phyloP scores from a whole-genome alignment of 2,329 filamentous ascomycete genomes.

The Beauveria sp. region DNA sequence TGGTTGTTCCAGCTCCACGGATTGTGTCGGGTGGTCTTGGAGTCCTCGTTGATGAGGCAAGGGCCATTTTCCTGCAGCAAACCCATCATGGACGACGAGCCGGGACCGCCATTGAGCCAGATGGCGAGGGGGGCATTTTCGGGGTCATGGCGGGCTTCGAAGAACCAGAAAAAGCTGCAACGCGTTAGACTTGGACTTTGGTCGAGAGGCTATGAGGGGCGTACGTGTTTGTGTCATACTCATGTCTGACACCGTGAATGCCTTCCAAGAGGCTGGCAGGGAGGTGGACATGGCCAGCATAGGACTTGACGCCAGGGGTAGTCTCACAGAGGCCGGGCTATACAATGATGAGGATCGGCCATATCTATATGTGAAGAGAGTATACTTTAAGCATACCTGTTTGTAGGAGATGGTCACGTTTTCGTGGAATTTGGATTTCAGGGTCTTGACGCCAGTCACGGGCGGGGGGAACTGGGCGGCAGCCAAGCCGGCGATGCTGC shows the following conservation, averaged over 20 bases:
- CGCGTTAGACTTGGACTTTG: neutral
- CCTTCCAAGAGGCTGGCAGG: conserved; percentile 33
- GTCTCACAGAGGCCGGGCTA: conserved; percentile 52
- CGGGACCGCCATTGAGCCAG: conserved; percentile 60
- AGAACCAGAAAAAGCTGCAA: conserved; percentile 40
- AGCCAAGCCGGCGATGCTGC: conserved; percentile 16
- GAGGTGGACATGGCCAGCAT: conserved; percentile 55
- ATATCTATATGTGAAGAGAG: conserved; percentile 26
- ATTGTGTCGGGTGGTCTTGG: conserved; percentile 44
- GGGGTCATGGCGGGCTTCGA: conserved; percentile 35
- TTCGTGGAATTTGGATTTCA: conserved; percentile 50
- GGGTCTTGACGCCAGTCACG: conserved; percentile 33
- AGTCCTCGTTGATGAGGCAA: conserved; percentile 39
- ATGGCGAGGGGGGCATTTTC: conserved; percentile 41
- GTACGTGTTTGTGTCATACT: conserved; percentile 41
- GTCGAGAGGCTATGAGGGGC: neutral
- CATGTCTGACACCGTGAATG: conserved; percentile 34
- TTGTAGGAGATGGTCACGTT: conserved; percentile 58
- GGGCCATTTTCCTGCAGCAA: conserved; percentile 54
- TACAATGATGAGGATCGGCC: conserved; percentile 13
- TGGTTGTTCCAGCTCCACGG: conserved; percentile 57
- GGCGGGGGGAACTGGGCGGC: conserved; percentile 24
- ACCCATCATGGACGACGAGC: conserved; percentile 54
- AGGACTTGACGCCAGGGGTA: conserved; percentile 52
- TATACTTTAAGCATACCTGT: conserved; percentile 32